Conservation (phyloP, 2,329 filamentous ascomycete genomes). For the Botrytis aclada region DNA sequence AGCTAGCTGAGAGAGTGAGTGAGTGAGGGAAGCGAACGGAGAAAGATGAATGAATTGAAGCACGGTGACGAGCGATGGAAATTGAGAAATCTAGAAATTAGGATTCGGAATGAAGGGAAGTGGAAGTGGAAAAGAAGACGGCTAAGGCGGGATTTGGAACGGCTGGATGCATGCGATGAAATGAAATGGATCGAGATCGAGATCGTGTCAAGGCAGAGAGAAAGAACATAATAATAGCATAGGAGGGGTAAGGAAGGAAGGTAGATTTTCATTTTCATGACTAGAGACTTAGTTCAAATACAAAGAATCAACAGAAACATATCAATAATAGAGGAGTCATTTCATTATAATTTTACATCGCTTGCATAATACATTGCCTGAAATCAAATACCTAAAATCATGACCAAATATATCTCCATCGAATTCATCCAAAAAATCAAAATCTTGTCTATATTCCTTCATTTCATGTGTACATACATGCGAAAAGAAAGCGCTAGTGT, state of each 20-base stretch:
- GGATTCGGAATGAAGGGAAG: neutral
- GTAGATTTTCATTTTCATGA: too few species aligned
- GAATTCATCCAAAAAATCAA: neutral
- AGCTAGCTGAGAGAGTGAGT: too few species aligned
- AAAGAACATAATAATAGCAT: too few species aligned
- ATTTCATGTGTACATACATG: conserved; percentile 6
- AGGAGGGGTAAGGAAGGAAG: too few species aligned
- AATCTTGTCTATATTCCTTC: conserved; percentile 12
- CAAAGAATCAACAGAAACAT: neutral
- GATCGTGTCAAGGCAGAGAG: too few species aligned
- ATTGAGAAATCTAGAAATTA: neutral
- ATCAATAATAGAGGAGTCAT: conserved; percentile 10
- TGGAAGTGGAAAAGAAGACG: neutral
- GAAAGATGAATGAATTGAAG: too few species aligned
- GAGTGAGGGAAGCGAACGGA: too few species aligned
- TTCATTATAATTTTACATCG: conserved; percentile 14
- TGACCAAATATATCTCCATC: neutral
- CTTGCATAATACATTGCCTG: conserved; percentile 13
- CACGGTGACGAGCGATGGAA: neutral
- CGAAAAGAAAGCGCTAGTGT: neutral
- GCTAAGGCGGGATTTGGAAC: neutral
- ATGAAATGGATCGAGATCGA: neutral
- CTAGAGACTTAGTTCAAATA: neutral
- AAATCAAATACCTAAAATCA: neutral
- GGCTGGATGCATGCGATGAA: neutral